Base-by-base conservation (phyloP, 1,139 yeast genomes). In the Candida frijolesensis region DNA sequence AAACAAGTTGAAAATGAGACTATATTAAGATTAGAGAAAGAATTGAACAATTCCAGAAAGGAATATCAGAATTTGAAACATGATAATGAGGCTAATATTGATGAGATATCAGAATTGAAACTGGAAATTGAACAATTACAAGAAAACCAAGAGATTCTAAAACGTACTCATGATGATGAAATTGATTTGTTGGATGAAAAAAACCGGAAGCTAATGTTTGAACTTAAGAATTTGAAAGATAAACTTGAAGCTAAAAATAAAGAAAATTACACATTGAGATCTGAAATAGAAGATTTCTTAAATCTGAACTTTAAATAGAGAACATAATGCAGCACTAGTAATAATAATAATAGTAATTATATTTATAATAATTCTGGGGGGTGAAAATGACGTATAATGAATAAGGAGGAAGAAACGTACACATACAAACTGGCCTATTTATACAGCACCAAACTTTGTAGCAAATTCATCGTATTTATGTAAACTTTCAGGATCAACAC, bases 401-500 rank as follows among this genome's bases (percentile, higher is more conserved):
- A 12, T 8, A 30, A 7, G 6, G 34, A 30, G 12, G 11, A 33
- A n/a, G 11, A 33, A 33, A 33, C 4, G 8, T 25, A 25, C 29
- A 4, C 7, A 25, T 9, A 25, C 2, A 25, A 19, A 25, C 29
- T 25, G 7, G 2, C 29, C 8, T 25, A 25, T 15, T 19, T 38
- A 38, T 38, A 38, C 42, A 25, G 42, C 42, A 38, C 42, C 42
- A 38, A 38, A 38, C 15, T 38, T 38, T 8, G 30, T 16, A 22
- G 42, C 42, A 19, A 19, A 38, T 25, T 38, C 42, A 25, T 38
- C 42, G 12, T 38, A 38, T 25, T 85, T 83, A 45, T 72, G 72
- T 49, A 94, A 74, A 12, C 97, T 96, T 59, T 91, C 97, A 45
- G 77, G 76, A 35, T 95, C 87, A 6, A 95, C 99, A 66, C 97